Conservation (phyloP, 805 yeast genomes). For the Candida mattraensis region DNA sequence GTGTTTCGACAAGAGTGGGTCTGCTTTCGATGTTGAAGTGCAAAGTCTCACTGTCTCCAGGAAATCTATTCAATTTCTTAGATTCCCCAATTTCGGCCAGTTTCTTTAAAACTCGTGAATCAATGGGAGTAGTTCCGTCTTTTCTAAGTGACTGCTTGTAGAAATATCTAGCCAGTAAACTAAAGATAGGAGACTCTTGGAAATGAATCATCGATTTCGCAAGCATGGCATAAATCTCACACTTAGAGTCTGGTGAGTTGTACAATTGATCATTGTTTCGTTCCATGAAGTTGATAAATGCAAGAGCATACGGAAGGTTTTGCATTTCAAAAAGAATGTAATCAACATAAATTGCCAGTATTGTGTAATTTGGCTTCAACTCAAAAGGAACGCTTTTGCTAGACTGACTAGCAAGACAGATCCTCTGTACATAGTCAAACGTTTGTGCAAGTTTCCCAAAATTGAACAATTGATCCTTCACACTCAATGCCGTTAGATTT, state of each 20-base stretch:
- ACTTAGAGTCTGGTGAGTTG: conserved; percentile 4
- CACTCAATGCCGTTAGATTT: conserved; percentile 6
- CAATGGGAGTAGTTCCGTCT: conserved; percentile 3
- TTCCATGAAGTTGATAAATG: conserved; percentile 15
- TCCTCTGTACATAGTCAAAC: conserved; percentile 6
- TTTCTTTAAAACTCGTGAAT: background rate
- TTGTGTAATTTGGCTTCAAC: conserved; percentile 4
- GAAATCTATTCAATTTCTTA: background rate
- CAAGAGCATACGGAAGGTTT: conserved; percentile 24
- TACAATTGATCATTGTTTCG: conserved; percentile 5
- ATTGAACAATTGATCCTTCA: conserved; percentile 3
- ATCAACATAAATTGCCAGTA: conserved; percentile 11
- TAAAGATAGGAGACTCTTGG: conserved; percentile 20
- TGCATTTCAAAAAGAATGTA: conserved; percentile 9
- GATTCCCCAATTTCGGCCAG: conserved; percentile 3
- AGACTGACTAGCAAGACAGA: background rate
- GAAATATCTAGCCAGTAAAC: conserved; percentile 16
- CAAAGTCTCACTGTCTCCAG: conserved; percentile 1
- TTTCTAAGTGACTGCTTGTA: conserved; percentile 16
- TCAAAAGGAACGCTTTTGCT: background rate
- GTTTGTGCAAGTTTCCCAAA: conserved; percentile 5
- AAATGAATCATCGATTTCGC: conserved; percentile 18
- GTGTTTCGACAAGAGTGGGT: conserved; percentile 20
- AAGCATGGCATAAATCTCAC: conserved; percentile 13
- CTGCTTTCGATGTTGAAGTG: conserved; percentile 9